Percentiles rank a stretch among this genome's conserved stretches.
phyloP scores from a whole-genome alignment of 345 rosid species.

The Lepidium aucheri region DNA sequence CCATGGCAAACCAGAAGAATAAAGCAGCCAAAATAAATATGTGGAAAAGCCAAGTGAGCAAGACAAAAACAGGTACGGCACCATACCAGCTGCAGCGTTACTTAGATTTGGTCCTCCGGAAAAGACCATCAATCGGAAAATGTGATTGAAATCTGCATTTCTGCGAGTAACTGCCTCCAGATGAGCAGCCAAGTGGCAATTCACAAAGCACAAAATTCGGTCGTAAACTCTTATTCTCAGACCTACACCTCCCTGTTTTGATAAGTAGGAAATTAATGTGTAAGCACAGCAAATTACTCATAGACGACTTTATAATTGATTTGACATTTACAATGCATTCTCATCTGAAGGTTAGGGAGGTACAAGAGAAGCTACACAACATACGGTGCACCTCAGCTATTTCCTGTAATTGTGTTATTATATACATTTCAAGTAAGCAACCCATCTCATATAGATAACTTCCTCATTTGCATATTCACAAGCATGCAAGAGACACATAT shows the following conservation, averaged over 20 bases:
- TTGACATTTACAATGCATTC: background rate
- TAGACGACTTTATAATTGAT: background rate
- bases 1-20: slow-evolving; percentile 78
- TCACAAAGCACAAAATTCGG: slow-evolving; percentile 72
- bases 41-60: slow-evolving; percentile 80
- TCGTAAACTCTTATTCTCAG: slow-evolving; percentile 73
- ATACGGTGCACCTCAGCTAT: background rate
- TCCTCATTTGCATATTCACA: background rate
- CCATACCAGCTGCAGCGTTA: slow-evolving; percentile 76
- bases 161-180: slow-evolving; percentile 73
- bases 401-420: background rate
- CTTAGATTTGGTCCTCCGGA: slow-evolving; percentile 39
- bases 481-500: background rate
- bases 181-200: slow-evolving; percentile 83
- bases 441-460: background rate
- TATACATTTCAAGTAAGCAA: background rate
- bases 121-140: slow-evolving; percentile 53
- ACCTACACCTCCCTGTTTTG: slow-evolving; percentile 74
- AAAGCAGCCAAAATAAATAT: slow-evolving; percentile 85
- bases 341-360: background rate
- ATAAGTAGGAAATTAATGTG: background rate
- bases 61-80: slow-evolving; percentile 72
- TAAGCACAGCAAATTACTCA: background rate
- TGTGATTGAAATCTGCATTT: slow-evolving; percentile 78
- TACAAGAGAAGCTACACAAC: background rate